These are phyloP conservation scores for Aspergillus affinis DNA, from an alignment of 495 filamentous ascomycete genomes.

Conservation along the genomic window DNA sequence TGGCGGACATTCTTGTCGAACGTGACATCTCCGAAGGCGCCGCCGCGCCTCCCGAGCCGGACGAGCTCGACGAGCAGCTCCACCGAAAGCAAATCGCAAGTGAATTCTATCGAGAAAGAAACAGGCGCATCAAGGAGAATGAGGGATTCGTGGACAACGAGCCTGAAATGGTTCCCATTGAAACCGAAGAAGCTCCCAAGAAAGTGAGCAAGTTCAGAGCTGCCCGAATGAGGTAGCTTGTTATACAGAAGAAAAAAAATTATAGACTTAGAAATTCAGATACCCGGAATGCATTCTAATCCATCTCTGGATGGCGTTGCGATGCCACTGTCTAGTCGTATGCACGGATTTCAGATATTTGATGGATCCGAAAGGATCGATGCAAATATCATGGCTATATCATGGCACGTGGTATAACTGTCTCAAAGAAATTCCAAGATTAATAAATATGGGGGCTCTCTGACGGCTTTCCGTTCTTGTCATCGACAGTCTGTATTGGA, in stretches of 20 bases:
- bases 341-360: conserved; percentile 4
- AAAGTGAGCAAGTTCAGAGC: conserved; percentile 89
- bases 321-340: neutral
- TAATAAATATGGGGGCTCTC: conserved; percentile 25
- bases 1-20: conserved; percentile 64
- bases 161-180: conserved; percentile 56
- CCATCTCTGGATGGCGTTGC: neutral
- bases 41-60: conserved; percentile 50
- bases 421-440: conserved; percentile 24
- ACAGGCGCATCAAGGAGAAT: conserved; percentile 73
- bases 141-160: conserved; percentile 70
- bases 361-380: neutral
- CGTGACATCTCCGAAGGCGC: conserved; percentile 38
- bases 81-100: conserved; percentile 73
- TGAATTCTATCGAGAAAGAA: conserved; percentile 79
- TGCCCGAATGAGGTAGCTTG: conserved; percentile 60
- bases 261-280: conserved; percentile 10
- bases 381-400: conserved; percentile 16
- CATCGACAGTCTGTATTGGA: conserved; percentile 21
- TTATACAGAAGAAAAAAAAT: conserved; percentile 20
- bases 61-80: conserved; percentile 72
- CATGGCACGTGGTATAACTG: conserved; percentile 19
- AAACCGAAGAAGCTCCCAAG: conserved; percentile 60
- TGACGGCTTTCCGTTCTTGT: conserved; percentile 23
- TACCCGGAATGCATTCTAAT: conserved; percentile 12